Evolutionary conservation across 805 yeast species (phyloP), one percentile per base, ranked within the genome.

Genomic region (Nakazawaea peltata): DNA sequence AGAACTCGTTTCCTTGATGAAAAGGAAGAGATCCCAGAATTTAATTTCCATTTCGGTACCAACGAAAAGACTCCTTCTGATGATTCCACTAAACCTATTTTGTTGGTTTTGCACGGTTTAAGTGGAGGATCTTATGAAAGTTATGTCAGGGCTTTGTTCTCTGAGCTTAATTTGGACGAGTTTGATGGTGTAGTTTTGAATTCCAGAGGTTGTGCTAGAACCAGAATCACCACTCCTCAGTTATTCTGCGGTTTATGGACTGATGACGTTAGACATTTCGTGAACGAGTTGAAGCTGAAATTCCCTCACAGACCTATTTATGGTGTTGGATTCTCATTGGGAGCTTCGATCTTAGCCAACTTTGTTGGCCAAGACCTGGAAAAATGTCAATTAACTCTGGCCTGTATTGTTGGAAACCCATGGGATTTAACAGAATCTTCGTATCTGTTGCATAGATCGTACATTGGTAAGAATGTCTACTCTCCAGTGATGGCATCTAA

Each of bases 81-180:
- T n/a, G 61, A 12, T 59, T 58, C 14, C 61, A 45, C 62, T 3
- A 65, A 54, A 32, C 94, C 94, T 2, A 61, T 85, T 48, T 60
- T 81, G 13, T 68, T 84, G 21, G 57, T 73, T 3, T 55, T 81
- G 28, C 94, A 85, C 50, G 95, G 95, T 0, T 67, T 84, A 26
- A 78, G 83, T 2, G 95, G 95, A 5, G 92, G 94, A 0, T 77
- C 88, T n/a, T 82, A 79, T 42, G 94, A 84, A 51, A 66, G 81
- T 5, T 76, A 84, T 49, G 74, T 84, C 28, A 66, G 92, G 17
- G 68, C 82, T 37, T 50, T 78, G 25, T 68, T 74, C 13, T 57
- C 63, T 29, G 50, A 56, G 16, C 50, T 74, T 13, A 53, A 67
- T 3, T 41, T 46, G 4, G 48, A 54, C 12, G 58, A 61, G 1